phyloP scores from a whole-genome alignment of 1,284 basidiomycete species.

The Xanthoconium separans region DNA sequence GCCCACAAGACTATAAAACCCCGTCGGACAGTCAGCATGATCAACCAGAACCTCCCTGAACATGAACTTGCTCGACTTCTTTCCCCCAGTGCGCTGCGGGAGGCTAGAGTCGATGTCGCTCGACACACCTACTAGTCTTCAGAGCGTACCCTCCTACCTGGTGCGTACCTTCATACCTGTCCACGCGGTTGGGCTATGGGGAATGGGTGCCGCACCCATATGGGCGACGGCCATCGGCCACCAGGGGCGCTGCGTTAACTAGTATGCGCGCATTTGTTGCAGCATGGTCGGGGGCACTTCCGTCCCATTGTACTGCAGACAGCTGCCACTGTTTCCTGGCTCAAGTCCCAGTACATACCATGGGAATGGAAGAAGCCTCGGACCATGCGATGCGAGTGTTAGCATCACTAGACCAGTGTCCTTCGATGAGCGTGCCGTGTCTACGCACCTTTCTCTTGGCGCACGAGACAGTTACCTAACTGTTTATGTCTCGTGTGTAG shows the following conservation, averaged over 20 bases:
- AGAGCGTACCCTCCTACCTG: not conserved
- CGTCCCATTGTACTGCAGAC: constrained; percentile 38
- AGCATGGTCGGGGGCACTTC: constrained; percentile 38
- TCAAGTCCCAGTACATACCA: constrained; percentile 40
- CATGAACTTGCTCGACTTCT: constrained; percentile 6
- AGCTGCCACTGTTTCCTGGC: constrained; percentile 32
- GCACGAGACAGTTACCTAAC: constrained; percentile 7
- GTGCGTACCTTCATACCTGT: constrained; percentile 17
- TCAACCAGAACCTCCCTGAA: constrained; percentile 7
- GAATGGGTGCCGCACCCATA: not conserved
- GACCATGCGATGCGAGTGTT: constrained; percentile 36
- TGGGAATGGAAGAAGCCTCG: constrained; percentile 46
- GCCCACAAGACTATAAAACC: constrained; percentile 26
- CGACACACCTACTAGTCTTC: not conserved
- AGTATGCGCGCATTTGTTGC: constrained; percentile 27
- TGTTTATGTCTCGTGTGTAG: not conserved
- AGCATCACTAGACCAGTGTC: constrained; percentile 25
- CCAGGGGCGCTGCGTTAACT: constrained; percentile 19
- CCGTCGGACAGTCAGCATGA: constrained; percentile 13
- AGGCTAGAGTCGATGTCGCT: not conserved
- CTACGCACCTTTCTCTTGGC: not conserved
- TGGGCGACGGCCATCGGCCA: not conserved
- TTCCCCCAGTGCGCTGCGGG: not conserved
- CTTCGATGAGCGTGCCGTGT: not conserved
- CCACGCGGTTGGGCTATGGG: constrained; percentile 22